Base-by-base conservation (phyloP, 495 filamentous ascomycete genomes). In the Penicillium silybi region DNA sequence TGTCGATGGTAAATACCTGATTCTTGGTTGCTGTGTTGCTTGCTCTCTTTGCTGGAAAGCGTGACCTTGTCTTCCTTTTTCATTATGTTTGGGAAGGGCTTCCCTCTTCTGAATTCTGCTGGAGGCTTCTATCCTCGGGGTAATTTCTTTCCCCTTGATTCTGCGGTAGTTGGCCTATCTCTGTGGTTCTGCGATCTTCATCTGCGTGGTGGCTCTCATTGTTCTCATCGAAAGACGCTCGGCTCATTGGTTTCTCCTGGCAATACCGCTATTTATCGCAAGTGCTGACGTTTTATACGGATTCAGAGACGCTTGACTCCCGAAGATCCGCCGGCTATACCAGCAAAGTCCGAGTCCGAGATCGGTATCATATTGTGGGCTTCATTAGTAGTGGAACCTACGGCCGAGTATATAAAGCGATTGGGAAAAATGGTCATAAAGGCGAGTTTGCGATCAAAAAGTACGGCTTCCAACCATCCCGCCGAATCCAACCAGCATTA, bases 331-430 rank as follows among this genome's bases (percentile, higher is more conserved):
- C 71, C 9, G 70, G 74, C 32, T 96, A 95, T 66, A 85, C 85
- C 63, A 90, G 85, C 65, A 95, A 96, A 66, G 89, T 96, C 44
- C 81, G 87, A 37, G 88, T 98, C 20, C 85, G 83, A 37, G 92
- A 97, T 65, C 84, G 84, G 53, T 99, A 99, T 75, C 87, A 92
- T 51, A 89, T 99, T 59, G 82, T 99, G 44, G 93, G 93, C 25
- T 99, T 99, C 79, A 99, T 97, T 62, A 93, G 88, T 62, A 95
- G 89, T 56, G 93, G 93, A 34, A 99, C 93, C n/a, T 99, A 99
- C 82, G 93, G 93, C 22, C 85, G 92, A 4, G 93, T 99, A 11
- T 99, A 97, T 80, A 99, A 97, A 66, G 93, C 93, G 17, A 69
- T 86, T 13, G 87, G 89, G 56, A 86, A 85, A 59, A 85, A 92